These are phyloP conservation scores for Paecilomyces fulvus DNA, from an alignment of 2,329 filamentous ascomycete genomes.

Conservation along the genomic window DNA sequence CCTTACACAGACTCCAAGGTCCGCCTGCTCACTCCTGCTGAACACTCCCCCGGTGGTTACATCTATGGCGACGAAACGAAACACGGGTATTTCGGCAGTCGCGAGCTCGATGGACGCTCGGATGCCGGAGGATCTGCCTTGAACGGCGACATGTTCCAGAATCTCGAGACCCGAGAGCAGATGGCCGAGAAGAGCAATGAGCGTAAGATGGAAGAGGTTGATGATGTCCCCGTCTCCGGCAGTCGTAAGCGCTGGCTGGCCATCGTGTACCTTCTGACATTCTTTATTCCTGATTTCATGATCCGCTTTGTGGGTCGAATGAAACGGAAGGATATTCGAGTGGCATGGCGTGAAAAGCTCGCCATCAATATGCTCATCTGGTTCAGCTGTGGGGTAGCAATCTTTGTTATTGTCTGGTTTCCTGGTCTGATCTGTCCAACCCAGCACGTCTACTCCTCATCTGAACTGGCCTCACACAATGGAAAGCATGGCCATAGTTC, in stretches of 20 bases:
- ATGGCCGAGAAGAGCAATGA: slow-evolving; percentile 94
- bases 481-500: slow-evolving; percentile 59
- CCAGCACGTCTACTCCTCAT: slow-evolving; percentile 75
- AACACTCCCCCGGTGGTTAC: slow-evolving; percentile 50
- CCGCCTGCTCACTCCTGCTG: slow-evolving; percentile 42
- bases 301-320: slow-evolving; percentile 73
- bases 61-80: slow-evolving; percentile 66
- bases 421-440: slow-evolving; percentile 82
- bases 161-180: slow-evolving; percentile 84
- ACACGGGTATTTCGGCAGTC: slow-evolving; percentile 69
- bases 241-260: slow-evolving; percentile 88
- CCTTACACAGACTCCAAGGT: slow-evolving; percentile 44
- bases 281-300: slow-evolving; percentile 74
- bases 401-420: slow-evolving; percentile 87
- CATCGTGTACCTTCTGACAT: slow-evolving; percentile 75
- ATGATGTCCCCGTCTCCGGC: slow-evolving; percentile 67
- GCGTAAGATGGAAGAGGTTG: slow-evolving; percentile 81
- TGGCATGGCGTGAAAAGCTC: slow-evolving; percentile 93
- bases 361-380: slow-evolving; percentile 98
- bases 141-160: slow-evolving; percentile 96
- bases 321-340: slow-evolving; percentile 82
- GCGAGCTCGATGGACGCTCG: slow-evolving; percentile 75
- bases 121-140: slow-evolving; percentile 89
- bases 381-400: slow-evolving; percentile 66
- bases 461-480: slow-evolving; percentile 65